Base-by-base conservation (phyloP, 1,139 yeast species). In the Lodderomyces orthopsilosis region DNA sequence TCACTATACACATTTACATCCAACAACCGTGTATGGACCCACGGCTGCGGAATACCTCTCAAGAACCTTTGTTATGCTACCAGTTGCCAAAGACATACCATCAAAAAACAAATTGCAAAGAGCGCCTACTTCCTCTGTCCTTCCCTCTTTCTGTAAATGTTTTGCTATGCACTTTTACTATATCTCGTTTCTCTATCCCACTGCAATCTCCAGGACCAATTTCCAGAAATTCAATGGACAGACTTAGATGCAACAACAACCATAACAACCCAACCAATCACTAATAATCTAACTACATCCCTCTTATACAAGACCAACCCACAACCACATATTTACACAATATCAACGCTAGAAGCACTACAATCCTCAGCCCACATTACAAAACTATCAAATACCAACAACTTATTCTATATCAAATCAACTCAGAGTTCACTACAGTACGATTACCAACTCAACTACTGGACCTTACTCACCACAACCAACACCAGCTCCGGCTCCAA, bases 341-440 rank as follows among this genome's bases (percentile, higher is more conserved):
- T 50, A 19, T 33, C 38, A 10, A 47, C 53, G 6, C 21, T 47
- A 4, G 41, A 44, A 1, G 47, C 41, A 4, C 27, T 50, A 36
- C n/a, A 42, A 43, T 2, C 48, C 9, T n/a, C 15, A 4, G 4
- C 15, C 32, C 32, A 49, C 37, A 7, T 37, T 17, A 42, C 46
- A 17, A 44, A 40, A 38, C 44, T 47, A 21, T 10, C n/a, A 4
- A 34, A 47, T 26, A 35, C 21, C 14, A 14, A 35, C 12, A 47
- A 46, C 17, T 35, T 46, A 6, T 49, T 50, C 30, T 44, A 40
- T 30, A 39, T 50, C 40, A 50, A 46, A 35, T 47, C 42, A 8
- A 47, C 44, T 6, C 40, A 41, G 4, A 46, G 48, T 28, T 43
- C 52, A 4, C 26, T 50, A 15, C 46, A 41, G 21, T 47, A 45